These are phyloP conservation scores for Eutypella sp. DNA, from an alignment of 2,329 filamentous ascomycete genomes.

Conservation along the genomic window DNA sequence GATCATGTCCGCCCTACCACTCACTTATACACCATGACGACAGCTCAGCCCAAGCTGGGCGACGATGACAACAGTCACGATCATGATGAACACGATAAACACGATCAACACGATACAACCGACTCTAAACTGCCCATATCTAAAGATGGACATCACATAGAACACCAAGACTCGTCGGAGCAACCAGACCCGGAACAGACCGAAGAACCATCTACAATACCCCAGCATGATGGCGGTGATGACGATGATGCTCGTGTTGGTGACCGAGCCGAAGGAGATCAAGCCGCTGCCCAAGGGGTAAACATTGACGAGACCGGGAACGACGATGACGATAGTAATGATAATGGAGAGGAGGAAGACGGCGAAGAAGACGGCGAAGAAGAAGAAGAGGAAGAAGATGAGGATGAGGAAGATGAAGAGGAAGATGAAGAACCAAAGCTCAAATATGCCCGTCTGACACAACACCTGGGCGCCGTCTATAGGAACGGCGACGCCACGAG, in stretches of 20 bases:
- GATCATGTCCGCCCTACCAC: constrained; percentile 3
- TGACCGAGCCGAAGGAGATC: constrained; percentile 36
- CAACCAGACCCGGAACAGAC: constrained; percentile 16
- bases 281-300: too few species aligned
- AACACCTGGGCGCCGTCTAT: constrained; percentile 74
- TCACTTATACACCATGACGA: constrained; percentile 32
- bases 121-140: constrained; percentile 4
- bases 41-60: constrained; percentile 32
- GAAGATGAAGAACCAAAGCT: constrained; percentile 92
- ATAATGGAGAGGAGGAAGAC: constrained; percentile 35
- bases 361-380: constrained; percentile 39
- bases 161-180: constrained; percentile 1
- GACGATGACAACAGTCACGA: constrained; percentile 11
- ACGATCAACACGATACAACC: too few species aligned
- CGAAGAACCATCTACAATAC: constrained; percentile 5
- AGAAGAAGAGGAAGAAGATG: constrained; percentile 50
- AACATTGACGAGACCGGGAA: too few species aligned
- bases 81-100: constrained; percentile 2
- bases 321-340: constrained; percentile 35
- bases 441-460: constrained; percentile 87
- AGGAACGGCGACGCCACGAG: constrained; percentile 94
- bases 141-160: constrained; percentile 3
- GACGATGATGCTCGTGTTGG: constrained; percentile 39
- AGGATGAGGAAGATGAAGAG: constrained; percentile 70
- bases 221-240: constrained; percentile 30